Conservation (phyloP, 2,329 filamentous ascomycete species). For the Nigrospora sphaerica region DNA sequence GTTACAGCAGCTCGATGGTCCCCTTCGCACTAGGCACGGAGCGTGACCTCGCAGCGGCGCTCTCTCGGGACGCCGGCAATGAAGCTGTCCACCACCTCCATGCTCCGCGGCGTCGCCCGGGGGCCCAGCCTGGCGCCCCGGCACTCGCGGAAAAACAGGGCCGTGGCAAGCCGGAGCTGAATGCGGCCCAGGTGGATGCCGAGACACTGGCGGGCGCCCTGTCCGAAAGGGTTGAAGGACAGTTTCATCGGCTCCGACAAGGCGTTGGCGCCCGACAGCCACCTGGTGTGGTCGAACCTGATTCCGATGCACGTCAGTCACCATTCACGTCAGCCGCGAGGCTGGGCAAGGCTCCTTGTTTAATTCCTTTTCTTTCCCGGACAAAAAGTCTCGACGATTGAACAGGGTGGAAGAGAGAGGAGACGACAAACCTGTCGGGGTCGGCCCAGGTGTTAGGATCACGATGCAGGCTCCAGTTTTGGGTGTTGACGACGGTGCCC, state of each 20-base stretch:
- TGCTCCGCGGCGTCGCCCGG: conserved; percentile 12
- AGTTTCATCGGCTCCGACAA: background rate
- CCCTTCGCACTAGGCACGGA: no score
- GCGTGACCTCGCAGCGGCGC: no score
- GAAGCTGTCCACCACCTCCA: conserved; percentile 7
- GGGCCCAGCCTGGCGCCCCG: conserved; percentile 17
- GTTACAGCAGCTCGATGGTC: no score
- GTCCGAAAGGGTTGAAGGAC: conserved; percentile 42
- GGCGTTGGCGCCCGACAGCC: background rate
- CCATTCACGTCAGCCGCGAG: no score
- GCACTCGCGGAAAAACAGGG: conserved; percentile 41
- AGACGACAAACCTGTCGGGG: background rate
- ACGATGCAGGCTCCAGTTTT: conserved; percentile 35
- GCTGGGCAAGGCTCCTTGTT: no score
- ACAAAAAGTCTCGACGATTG: no score
- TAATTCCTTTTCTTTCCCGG: no score
- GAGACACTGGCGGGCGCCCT: conserved; percentile 42
- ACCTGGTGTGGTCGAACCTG: background rate
- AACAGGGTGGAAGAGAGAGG: no score
- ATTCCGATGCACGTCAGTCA: no score
- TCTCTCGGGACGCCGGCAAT: no score
- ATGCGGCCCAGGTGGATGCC: conserved; percentile 48
- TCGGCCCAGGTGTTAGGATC: conserved; percentile 11
- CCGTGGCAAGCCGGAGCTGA: conserved; percentile 41
- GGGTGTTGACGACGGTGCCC: conserved; percentile 28